phyloP scores from a whole-genome alignment of 2,329 filamentous ascomycete species.

The Thielaviopsis populi region DNA sequence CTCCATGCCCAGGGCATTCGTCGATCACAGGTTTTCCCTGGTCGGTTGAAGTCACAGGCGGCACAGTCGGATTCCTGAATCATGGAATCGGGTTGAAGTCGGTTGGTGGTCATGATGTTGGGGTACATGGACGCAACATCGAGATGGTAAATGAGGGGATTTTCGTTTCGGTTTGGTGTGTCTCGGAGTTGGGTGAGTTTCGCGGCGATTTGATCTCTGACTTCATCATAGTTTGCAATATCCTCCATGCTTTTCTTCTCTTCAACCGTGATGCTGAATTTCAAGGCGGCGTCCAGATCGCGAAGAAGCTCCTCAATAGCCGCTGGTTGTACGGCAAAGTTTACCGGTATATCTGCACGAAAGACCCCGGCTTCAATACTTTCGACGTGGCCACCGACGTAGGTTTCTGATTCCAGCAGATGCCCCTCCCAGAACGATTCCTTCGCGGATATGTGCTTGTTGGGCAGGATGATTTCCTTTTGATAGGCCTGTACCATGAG shows the following conservation, averaged over 20 bases:
- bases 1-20: slow-evolving; percentile 94
- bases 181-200: slow-evolving; percentile 58
- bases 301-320: slow-evolving; percentile 78
- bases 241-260: slow-evolving; percentile 71
- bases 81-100: slow-evolving; percentile 97
- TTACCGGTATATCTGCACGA: slow-evolving; percentile 83
- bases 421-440: slow-evolving; percentile 97
- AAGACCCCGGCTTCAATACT: slow-evolving; percentile 98
- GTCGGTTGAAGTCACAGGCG: slow-evolving; percentile 94
- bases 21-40: slow-evolving; percentile 91
- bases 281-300: slow-evolving; percentile 77
- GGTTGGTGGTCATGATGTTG: slow-evolving; percentile 99
- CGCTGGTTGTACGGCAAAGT: slow-evolving; percentile 76
- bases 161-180: slow-evolving; percentile 70
- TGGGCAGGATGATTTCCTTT: slow-evolving; percentile 80
- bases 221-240: slow-evolving; percentile 65
- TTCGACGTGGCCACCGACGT: slow-evolving; percentile 95
- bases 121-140: slow-evolving; percentile 99
- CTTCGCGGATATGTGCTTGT: slow-evolving; percentile 83
- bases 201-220: slow-evolving; percentile 67
- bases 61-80: slow-evolving; percentile 92
- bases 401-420: slow-evolving; percentile 89
- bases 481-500: slow-evolving; percentile 97
- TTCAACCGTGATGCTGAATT: slow-evolving; percentile 74
- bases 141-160: slow-evolving; percentile 89